These are phyloP conservation scores for Urtica urens DNA, from an alignment of 306 rosid species.

Conservation along the genomic window DNA sequence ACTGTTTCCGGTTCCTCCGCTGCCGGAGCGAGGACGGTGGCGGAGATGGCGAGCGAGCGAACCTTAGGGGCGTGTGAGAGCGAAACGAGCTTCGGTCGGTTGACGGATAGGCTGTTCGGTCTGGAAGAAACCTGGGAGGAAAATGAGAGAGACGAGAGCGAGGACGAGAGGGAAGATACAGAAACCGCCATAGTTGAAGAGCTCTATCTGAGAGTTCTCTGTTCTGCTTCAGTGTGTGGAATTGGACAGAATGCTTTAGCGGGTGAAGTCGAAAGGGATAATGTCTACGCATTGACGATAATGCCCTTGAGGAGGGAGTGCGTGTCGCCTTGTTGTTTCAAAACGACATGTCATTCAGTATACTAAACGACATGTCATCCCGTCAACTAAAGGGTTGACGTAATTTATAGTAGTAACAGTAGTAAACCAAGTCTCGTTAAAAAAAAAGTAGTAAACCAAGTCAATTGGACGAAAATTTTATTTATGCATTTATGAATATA, in stretches of 20 bases:
- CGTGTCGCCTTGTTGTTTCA: too few relatives aligned
- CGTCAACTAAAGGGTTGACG: too few relatives aligned
- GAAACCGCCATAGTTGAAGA: constrained; percentile 44
- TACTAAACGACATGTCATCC: too few relatives aligned
- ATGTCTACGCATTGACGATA: constrained; percentile 8
- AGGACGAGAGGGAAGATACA: constrained; percentile 38
- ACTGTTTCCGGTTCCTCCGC: constrained; percentile 38
- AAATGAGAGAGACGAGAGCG: constrained; percentile 74
- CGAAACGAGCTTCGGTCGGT: constrained; percentile 24
- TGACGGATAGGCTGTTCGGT: constrained; percentile 24
- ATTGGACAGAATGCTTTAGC: background rate
- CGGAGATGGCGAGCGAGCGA: constrained; percentile 37
- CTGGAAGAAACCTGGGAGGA: constrained; percentile 55
- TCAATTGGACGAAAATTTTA: too few relatives aligned
- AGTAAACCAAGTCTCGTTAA: too few relatives aligned
- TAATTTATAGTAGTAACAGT: too few relatives aligned
- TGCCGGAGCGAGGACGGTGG: constrained; percentile 38
- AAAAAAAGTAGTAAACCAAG: too few relatives aligned
- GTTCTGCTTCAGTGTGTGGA: background rate
- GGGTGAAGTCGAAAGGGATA: constrained; percentile 6
- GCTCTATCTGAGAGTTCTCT: background rate
- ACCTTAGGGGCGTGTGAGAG: constrained; percentile 14
- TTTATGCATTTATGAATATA: too few relatives aligned
- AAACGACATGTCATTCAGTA: too few relatives aligned
- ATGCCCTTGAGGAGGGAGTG: constrained; percentile 1